A percentile compares a stretch with the other conserved stretches of the same genome.
These are phyloP conservation scores for Tylopilus sp. DNA, from an alignment of 1,284 basidiomycete species.

Conservation along the genomic window DNA sequence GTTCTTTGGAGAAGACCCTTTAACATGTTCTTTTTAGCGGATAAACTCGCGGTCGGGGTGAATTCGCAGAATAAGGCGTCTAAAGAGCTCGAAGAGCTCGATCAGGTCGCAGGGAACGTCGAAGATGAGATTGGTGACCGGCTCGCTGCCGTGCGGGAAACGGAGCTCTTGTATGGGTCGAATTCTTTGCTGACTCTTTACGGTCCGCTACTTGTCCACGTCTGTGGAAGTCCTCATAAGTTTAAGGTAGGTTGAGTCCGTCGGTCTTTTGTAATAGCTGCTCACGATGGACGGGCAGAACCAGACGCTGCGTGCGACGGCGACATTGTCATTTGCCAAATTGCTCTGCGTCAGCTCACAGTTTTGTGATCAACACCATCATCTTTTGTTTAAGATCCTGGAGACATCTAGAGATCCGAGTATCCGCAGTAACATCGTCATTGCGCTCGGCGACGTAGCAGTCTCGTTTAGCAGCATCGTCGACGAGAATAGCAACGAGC, in stretches of 20 bases:
- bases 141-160: conserved; percentile 80
- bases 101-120: conserved; percentile 95
- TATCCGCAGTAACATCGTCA: conserved; percentile 94
- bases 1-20: neutral
- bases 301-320: conserved; percentile 79
- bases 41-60: conserved; percentile 48
- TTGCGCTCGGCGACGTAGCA: conserved; percentile 95
- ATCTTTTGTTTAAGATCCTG: conserved; percentile 88
- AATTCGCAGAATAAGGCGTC: conserved; percentile 35
- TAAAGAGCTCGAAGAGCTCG: conserved; percentile 86
- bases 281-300: conserved; percentile 51
- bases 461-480: conserved; percentile 96
- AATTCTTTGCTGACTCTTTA: conserved; percentile 84
- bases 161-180: conserved; percentile 82
- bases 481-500: conserved; percentile 93
- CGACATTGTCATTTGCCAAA: conserved; percentile 89
- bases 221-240: conserved; percentile 83
- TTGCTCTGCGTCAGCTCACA: conserved; percentile 94
- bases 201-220: conserved; percentile 86
- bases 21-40: conserved; percentile 38
- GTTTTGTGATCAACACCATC: conserved; percentile 90
- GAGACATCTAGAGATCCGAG: conserved; percentile 87
- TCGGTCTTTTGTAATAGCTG: neutral
- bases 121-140: conserved; percentile 98
- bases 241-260: conserved; percentile 62